Base-by-base conservation (phyloP, 108 stramenopile genomes). In the Thalassiosira profunda region DNA sequence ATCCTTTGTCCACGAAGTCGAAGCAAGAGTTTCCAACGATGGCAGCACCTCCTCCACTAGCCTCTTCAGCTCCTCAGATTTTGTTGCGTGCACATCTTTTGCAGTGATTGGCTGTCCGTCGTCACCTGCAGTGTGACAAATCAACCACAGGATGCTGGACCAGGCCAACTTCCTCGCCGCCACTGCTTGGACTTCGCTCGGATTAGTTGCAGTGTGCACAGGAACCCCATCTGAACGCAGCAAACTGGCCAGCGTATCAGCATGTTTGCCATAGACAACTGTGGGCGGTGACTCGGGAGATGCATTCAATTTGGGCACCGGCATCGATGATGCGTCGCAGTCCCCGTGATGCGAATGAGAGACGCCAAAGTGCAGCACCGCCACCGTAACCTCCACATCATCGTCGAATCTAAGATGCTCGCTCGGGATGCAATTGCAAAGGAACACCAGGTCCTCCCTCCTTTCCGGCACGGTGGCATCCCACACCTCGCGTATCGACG, bases 121-220 rank as follows among this genome's bases (percentile, higher is more conserved):
- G 31, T 42, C 25, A 42, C 20, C 43, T 36, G 20, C 28, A 49
- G 61, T 41, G 52, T 85, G 84, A 55, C 87, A 89, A 2, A 89
- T 28, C 23, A 89, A 55, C 87, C 87, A 89, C 66, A 89, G 59
- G 28, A 76, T 60, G 29, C 84, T 78, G 18, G 86, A 84, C 88
- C 88, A 90, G 7, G 80, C 42, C 11, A 89, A 31, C 42, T 89
- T 89, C 20, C 53, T 67, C 34, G 65, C 79, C 9, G 88, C 85
- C 0, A 51, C 43, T 11, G 36, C 33, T 43, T 73, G 58, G 0
- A 86, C 26, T 14, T 66, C 54, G 26, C 44, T 29, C 45, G 62
- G 43, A 52, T 47, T 61, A 15, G 44, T 11, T 17, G 82, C 74
- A 11, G 68, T 44, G 28, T 64, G 31, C 10, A 82, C 75, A 0